These are phyloP conservation scores for Mycena galopus DNA, from an alignment of 768 basidiomycete genomes.

Conservation along the genomic window DNA sequence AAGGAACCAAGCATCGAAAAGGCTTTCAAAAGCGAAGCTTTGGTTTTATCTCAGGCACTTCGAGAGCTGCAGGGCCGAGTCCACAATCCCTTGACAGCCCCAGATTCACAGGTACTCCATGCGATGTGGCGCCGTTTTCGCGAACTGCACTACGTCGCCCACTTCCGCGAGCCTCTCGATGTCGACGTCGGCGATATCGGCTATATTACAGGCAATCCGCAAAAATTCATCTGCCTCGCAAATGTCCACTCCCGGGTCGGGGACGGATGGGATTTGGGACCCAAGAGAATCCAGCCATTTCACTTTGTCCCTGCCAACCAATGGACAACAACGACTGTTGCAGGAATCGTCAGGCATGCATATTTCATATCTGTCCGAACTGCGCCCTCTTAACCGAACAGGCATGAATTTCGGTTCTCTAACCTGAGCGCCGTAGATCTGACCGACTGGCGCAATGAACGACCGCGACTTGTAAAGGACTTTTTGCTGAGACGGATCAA, in stretches of 20 bases:
- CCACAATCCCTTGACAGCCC: neutral
- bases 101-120: constrained; percentile 6
- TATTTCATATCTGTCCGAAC: neutral
- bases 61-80: neutral
- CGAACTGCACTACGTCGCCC: constrained; percentile 29
- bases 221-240: constrained; percentile 1
- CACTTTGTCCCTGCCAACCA: neutral
- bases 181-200: constrained; percentile 29
- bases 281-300: neutral
- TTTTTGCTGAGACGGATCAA: constrained; percentile 25
- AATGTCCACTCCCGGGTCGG: neutral
- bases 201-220: constrained; percentile 20
- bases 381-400: neutral
- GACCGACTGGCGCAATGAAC: constrained; percentile 7
- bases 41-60: constrained; percentile 5
- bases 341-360: constrained; percentile 8
- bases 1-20: constrained; percentile 21
- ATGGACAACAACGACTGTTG: constrained; percentile 1
- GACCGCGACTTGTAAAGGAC: constrained; percentile 18
- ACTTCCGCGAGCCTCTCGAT: constrained; percentile 22
- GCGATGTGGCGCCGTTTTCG: constrained; percentile 11
- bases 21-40: constrained; percentile 24
- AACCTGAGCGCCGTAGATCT: neutral
- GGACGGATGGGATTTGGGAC: neutral
- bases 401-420: constrained; percentile 16